Evolutionary conservation across 345 rosid genomes (phyloP).

Genomic region (Boechera retrofracta): DNA sequence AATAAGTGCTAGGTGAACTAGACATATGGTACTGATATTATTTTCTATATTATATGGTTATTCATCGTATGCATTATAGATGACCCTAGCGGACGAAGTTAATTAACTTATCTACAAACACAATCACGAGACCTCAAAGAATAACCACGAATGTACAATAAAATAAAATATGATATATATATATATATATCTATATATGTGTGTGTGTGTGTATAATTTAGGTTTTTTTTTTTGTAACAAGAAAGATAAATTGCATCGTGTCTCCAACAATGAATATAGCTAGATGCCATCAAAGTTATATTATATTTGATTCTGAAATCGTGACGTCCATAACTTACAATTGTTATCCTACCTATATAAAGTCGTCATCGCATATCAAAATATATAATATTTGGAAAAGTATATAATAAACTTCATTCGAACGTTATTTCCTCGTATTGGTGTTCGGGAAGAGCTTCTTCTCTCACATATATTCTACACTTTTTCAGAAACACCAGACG

Average conservation of each 20-base stretch:
- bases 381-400: constrained; percentile 16
- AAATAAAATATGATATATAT: too few relatives aligned
- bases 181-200: too few relatives aligned
- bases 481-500: constrained; percentile 1
- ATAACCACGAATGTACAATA: neutral
- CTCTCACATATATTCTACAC: neutral
- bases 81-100: neutral
- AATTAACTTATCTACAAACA: neutral
- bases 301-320: neutral
- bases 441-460: constrained; percentile 26
- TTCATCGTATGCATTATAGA: neutral
- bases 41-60: neutral
- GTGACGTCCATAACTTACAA: constrained; percentile 30
- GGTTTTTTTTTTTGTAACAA: neutral
- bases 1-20: neutral
- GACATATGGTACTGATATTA: neutral
- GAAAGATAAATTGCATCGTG: neutral
- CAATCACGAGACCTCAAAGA: neutral
- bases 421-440: constrained; percentile 18
- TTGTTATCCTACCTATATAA: neutral
- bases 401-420: constrained; percentile 14
- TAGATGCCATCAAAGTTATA: neutral
- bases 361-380: neutral
- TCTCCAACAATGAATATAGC: constrained; percentile 22
- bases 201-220: neutral